A percentile compares a stretch with the other conserved stretches of the same genome.
phyloP scores from a whole-genome alignment of 2,329 filamentous ascomycete genomes.

The Cytospora leucostoma region DNA sequence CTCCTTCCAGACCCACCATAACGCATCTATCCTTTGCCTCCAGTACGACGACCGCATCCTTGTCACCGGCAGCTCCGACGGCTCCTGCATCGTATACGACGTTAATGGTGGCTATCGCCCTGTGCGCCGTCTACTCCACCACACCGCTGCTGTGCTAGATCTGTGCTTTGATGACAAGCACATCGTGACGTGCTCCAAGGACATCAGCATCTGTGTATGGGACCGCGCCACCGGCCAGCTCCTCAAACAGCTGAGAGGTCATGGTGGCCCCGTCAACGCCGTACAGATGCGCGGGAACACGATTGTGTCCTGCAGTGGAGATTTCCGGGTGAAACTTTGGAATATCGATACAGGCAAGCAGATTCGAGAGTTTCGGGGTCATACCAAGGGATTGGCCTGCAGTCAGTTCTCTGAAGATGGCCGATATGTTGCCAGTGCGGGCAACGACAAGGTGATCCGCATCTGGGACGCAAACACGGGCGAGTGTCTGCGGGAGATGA shows the following conservation, averaged over 20 bases:
- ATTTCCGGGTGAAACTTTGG: constrained; percentile 93
- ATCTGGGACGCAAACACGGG: constrained; percentile 94
- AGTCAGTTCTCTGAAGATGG: constrained; percentile 96
- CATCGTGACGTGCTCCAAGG: constrained; percentile 97
- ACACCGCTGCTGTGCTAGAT: constrained; percentile 88
- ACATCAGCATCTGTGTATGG: constrained; percentile 92
- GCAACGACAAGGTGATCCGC: constrained; percentile 93
- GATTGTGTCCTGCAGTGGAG: constrained; percentile 89
- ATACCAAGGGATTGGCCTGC: constrained; percentile 91
- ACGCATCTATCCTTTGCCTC: constrained; percentile 89
- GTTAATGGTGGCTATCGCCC: constrained; percentile 77
- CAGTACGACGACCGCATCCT: constrained; percentile 93
- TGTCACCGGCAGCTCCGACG: constrained; percentile 92
- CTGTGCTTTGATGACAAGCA: constrained; percentile 89
- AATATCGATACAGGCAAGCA: constrained; percentile 86
- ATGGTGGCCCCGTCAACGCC: constrained; percentile 91
- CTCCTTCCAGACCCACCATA: constrained; percentile 70
- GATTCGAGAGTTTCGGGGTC: constrained; percentile 85
- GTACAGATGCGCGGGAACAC: constrained; percentile 93
- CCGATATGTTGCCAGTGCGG: constrained; percentile 88
- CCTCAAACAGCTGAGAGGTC: constrained; percentile 78
- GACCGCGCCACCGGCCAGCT: constrained; percentile 77
- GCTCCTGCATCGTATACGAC: constrained; percentile 88
- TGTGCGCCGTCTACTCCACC: constrained; percentile 73
- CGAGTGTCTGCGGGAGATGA: constrained; percentile 76